phyloP scores from a whole-genome alignment of 352 stramenopile genomes.

The Blastocystis sp. region DNA sequence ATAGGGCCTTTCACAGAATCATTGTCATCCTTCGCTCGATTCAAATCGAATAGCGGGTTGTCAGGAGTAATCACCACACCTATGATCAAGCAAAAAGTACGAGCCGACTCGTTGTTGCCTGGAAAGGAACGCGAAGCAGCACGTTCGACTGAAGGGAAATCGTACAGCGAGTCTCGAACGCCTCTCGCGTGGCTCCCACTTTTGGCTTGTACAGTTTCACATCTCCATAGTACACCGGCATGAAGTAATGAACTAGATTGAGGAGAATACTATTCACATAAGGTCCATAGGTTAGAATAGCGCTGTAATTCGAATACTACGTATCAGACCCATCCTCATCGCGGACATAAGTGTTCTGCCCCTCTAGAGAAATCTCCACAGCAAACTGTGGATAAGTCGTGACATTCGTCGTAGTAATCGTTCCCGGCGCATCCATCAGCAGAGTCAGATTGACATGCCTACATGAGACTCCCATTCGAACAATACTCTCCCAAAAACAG shows the following conservation, averaged over 20 bases:
- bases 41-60: conserved; percentile 20
- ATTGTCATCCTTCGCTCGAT: neutral
- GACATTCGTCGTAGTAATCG: neutral
- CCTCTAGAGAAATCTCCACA: conserved; percentile 14
- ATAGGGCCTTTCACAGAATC: neutral
- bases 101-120: neutral
- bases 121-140: conserved; percentile 34
- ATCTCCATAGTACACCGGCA: conserved; percentile 34
- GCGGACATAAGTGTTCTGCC: conserved; percentile 15
- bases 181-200: neutral
- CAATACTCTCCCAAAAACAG: neutral
- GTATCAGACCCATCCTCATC: neutral
- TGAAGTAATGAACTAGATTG: conserved; percentile 48
- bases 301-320: conserved; percentile 44
- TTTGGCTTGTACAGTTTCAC: neutral
- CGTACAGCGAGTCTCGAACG: conserved; percentile 13
- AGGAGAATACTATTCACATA: conserved; percentile 24
- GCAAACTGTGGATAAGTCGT: conserved; percentile 24
- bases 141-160: neutral
- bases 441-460: conserved; percentile 3
- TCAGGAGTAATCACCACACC: conserved; percentile 36
- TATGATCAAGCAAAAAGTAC: neutral
- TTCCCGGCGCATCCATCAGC: neutral
- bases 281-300: conserved; percentile 3
- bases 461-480: neutral